Base-by-base conservation (phyloP, 2,329 filamentous ascomycete species). In the Thermoascus crustaceus region DNA sequence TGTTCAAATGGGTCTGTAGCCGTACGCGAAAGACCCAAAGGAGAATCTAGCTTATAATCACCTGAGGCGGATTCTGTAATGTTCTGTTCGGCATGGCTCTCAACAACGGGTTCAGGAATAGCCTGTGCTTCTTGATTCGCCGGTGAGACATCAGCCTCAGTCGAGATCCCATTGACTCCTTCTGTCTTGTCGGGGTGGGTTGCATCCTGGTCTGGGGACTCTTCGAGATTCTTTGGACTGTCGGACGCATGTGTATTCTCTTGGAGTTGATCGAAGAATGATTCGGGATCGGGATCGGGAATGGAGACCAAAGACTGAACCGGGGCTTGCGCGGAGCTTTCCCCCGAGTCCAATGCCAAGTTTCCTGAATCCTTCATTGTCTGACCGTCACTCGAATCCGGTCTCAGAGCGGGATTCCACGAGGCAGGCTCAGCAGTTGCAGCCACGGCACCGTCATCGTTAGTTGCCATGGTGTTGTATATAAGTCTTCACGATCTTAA, bases 371-470 rank as follows among this genome's bases (percentile, higher is more conserved):
- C 35, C 19, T 43, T 40, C 26, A 42, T 34, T 34, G 36, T 33
- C 11, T 43, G 20, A 29, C 34, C 22, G 26, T 45, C 40, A 35
- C 50, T 38, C 26, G 49, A 42, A 16, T 73, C 64, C 23, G 67
- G 64, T 49, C 69, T 60, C 41, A 72, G 54, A 13, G 73, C 72
- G 29, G 73, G 72, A 60, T 77, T 71, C 74, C 73, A 76, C 13
- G 67, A 66, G 35, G 64, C 50, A 8, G 46, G 32, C 32, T 46
- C 40, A 36, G 33, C 20, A 27, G 39, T 32, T 19, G 37, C 32
- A 30, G 31, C 22, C 35, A 25, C 30, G 27, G 36, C 21, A 37
- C 39, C 32, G 27, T 35, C 41, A 21, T 42, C 38, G 5, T 24
- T 21, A 8, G 32, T 27, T 13, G 45, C 21, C 41, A 42, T 41